These are phyloP conservation scores for Patellaria atrata DNA, from an alignment of 495 filamentous ascomycete genomes.

Conservation along the genomic window DNA sequence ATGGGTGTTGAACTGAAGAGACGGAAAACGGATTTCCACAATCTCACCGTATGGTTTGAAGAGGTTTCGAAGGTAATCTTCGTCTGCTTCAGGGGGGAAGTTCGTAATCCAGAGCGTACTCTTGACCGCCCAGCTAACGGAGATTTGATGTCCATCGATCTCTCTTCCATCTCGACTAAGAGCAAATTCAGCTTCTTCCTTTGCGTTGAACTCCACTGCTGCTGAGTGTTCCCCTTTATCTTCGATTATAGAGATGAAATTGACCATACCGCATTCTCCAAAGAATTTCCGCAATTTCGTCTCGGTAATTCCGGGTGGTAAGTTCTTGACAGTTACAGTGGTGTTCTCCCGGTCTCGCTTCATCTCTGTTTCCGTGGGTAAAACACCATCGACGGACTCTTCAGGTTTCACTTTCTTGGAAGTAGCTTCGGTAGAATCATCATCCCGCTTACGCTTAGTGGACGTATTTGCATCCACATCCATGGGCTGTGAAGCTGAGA, in stretches of 20 bases:
- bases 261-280: constrained; percentile 36
- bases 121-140: constrained; percentile 54
- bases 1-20: constrained; percentile 71
- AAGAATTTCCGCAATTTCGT: constrained; percentile 76
- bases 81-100: constrained; percentile 75
- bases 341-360: constrained; percentile 84
- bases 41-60: constrained; percentile 71
- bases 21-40: constrained; percentile 75
- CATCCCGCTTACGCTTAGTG: constrained; percentile 58
- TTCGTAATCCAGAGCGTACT: constrained; percentile 83
- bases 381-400: constrained; percentile 1
- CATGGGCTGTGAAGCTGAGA: constrained; percentile 22
- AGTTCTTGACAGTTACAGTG: constrained; percentile 61
- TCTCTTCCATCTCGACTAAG: constrained; percentile 62
- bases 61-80: constrained; percentile 58
- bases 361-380: constrained; percentile 16
- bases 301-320: constrained; percentile 55
- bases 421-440: constrained; percentile 26
- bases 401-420: constrained; percentile 13
- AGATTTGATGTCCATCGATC: constrained; percentile 54
- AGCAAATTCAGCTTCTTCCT: constrained; percentile 68
- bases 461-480: constrained; percentile 10
- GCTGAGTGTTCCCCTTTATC: constrained; percentile 52
- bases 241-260: constrained; percentile 42
- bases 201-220: constrained; percentile 68